phyloP scores from a whole-genome alignment of 225 moss, liverwort and hornwort species.

The Bryoerythrophyllum caledonicum region DNA sequence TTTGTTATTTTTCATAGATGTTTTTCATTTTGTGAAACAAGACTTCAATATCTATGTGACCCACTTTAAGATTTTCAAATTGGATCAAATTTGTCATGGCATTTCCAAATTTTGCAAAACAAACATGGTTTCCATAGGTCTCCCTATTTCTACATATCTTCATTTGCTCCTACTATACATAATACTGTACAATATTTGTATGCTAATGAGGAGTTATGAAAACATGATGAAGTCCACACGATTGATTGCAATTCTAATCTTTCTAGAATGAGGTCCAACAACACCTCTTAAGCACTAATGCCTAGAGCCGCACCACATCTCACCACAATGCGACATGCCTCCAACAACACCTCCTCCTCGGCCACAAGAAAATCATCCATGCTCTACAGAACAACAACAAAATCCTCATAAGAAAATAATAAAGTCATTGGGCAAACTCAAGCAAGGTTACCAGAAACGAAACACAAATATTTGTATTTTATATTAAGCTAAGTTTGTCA shows the following conservation, averaged over 20 bases:
- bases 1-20: too few relatives aligned
- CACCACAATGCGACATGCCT: conserved; percentile 72
- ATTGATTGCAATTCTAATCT: conserved; percentile 11
- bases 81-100: too few relatives aligned
- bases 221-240: conserved; percentile 20
- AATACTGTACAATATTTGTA: conserved; percentile 7
- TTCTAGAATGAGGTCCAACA: neutral
- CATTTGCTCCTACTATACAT: neutral
- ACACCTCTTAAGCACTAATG: conserved; percentile 39
- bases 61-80: too few relatives aligned
- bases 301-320: conserved; percentile 75
- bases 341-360: conserved; percentile 71
- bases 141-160: too few relatives aligned
- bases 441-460: neutral
- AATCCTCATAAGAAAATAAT: neutral
- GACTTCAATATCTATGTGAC: too few relatives aligned
- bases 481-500: too few relatives aligned
- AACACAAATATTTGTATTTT: too few relatives aligned
- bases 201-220: conserved; percentile 4
- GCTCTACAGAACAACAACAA: conserved; percentile 44
- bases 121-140: too few relatives aligned
- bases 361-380: conserved; percentile 56
- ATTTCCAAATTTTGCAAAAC: too few relatives aligned
- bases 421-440: neutral
- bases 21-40: too few relatives aligned